Evolutionary conservation across 1,139 yeast genomes (phyloP).

Genomic region (Eremothecium coryli): DNA sequence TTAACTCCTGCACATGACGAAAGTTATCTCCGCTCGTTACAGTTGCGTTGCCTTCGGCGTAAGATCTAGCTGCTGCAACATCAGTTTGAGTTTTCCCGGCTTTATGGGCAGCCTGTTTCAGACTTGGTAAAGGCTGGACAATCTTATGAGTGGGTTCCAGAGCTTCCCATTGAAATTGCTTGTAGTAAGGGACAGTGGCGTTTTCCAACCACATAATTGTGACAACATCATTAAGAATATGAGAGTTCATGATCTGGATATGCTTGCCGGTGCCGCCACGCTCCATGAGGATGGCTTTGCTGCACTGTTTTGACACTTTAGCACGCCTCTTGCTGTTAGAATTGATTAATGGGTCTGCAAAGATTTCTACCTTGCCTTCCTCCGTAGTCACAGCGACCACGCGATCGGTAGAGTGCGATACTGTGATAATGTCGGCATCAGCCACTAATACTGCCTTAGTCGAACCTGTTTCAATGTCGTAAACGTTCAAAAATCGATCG

Average conservation of each 20-base stretch:
- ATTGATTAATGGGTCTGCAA: conserved; percentile 42
- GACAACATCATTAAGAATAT: conserved; percentile 36
- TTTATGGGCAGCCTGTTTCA: conserved; percentile 28
- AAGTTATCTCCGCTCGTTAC: conserved; percentile 59
- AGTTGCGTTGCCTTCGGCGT: conserved; percentile 61
- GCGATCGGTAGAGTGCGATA: conserved; percentile 38
- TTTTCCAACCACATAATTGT: conserved; percentile 64
- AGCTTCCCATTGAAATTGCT: conserved; percentile 48
- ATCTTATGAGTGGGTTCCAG: conserved; percentile 24
- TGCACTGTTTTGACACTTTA: conserved; percentile 42
- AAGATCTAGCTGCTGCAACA: conserved; percentile 57
- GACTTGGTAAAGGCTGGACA: conserved; percentile 36
- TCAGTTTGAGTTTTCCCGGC: conserved; percentile 50
- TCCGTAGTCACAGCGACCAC: conserved; percentile 54
- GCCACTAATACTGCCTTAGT: conserved; percentile 52
- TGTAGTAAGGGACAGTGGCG: conserved; percentile 57
- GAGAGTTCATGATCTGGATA: conserved; percentile 37
- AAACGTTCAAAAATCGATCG: conserved; percentile 72
- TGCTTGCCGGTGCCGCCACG: conserved; percentile 40
- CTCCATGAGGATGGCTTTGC: conserved; percentile 36
- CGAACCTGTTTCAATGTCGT: conserved; percentile 35
- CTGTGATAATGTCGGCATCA: conserved; percentile 45
- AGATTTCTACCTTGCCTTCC: conserved; percentile 59
- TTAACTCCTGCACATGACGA: conserved; percentile 38
- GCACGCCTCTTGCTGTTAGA: conserved; percentile 32